Conservation (phyloP, 2,329 filamentous ascomycete genomes). For the Alternaria hordeiaustralica region DNA sequence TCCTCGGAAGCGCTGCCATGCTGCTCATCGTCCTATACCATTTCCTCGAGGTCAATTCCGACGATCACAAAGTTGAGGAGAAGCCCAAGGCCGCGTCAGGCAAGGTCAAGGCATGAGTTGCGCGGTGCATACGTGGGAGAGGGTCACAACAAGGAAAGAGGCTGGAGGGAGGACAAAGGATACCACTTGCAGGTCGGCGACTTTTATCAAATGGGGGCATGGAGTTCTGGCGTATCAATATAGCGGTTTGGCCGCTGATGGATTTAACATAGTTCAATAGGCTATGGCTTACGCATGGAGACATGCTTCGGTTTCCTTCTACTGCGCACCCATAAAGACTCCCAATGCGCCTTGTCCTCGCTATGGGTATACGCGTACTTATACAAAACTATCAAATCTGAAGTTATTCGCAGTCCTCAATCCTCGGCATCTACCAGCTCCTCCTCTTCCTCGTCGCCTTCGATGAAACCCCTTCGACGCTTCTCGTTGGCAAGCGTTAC, state of each 20-base stretch:
- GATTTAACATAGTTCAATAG: not conserved
- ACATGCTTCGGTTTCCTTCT: not conserved
- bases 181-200: not conserved
- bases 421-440: constrained; percentile 45
- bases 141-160: not conserved
- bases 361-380: constrained; percentile 15
- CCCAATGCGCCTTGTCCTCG: not conserved
- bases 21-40: constrained; percentile 93
- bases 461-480: constrained; percentile 57
- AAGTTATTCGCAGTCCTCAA: constrained; percentile 6
- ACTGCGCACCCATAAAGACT: not conserved
- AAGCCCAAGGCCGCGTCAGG: constrained; percentile 35
- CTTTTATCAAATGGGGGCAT: not conserved
- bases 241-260: not conserved
- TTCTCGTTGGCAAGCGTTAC: constrained; percentile 60
- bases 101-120: constrained; percentile 34
- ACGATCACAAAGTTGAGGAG: constrained; percentile 52
- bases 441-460: constrained; percentile 59
- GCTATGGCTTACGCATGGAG: not conserved
- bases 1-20: constrained; percentile 89
- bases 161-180: not conserved
- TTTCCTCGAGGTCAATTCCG: constrained; percentile 93
- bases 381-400: not conserved
- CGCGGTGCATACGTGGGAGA: not conserved
- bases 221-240: constrained; percentile 11